Base-by-base conservation (phyloP, 179 eudicot genomes). In the Kewa caespitosa region DNA sequence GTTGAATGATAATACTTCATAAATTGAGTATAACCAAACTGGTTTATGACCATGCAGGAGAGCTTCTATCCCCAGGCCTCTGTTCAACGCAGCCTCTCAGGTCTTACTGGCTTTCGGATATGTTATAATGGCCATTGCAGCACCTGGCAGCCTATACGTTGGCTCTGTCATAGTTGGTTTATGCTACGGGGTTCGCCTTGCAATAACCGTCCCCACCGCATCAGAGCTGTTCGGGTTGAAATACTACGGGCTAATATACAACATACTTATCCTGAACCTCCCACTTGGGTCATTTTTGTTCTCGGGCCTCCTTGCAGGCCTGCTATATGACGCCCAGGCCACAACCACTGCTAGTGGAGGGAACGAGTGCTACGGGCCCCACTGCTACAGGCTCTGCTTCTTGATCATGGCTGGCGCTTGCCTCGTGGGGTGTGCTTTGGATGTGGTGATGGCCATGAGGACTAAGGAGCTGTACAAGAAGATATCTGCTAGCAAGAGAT, bases 261-360 rank as follows among this genome's bases (percentile, higher is more conserved):
- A 96, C 77, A 82, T 96, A 63, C 81, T 96, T 14, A 89, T 90
- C 74, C 88, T 95, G 69, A 93, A 88, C 77, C 90, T 93, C 12
- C 98, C 99, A 17, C 86, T 93, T 0, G 99, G 99, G 14, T 93
- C 99, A 36, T 95, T 89, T 84, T 92, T 95, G 30, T 95, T 95
- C 85, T 95, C 99, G 0, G 97, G 97, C 31, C 82, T 93, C 41
- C 89, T 93, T 0, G 99, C 98, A 0, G 97, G 95, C 18, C 74
- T 83, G 74, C 59, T 93, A 28, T 95, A 95, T 39, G 99, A 95
- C 33, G 73, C 87, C 0, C 74, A 93, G 82, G 99, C 99, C 3
- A 89, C 97, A 0, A 39, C 65, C 17, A 90, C 93, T 0, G 76
- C 86, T 1, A 90, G 86, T 7, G 99, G 99, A 0, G 90, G 99